Conservation (phyloP, 2,329 filamentous ascomycete species). For the Beauveria asiatica region DNA sequence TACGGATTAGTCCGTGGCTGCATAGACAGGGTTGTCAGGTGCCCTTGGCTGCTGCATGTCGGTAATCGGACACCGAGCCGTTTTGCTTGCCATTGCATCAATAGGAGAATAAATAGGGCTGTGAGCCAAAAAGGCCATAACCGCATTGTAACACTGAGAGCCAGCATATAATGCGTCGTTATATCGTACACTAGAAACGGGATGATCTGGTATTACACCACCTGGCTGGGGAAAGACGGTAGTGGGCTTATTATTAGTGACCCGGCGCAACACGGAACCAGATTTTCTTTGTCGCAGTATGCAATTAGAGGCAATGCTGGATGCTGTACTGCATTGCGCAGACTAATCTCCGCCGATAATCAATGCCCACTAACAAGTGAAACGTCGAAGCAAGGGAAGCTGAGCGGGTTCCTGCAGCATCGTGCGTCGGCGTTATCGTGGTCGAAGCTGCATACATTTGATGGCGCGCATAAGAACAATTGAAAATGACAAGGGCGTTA, state of each 20-base stretch:
- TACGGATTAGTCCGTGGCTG: background rate
- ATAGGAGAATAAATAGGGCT: background rate
- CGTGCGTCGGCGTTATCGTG: background rate
- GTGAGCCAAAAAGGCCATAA: background rate
- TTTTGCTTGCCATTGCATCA: background rate
- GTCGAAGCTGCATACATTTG: background rate
- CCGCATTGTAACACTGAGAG: background rate
- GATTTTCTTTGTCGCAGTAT: background rate
- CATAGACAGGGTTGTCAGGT: background rate
- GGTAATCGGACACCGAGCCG: background rate
- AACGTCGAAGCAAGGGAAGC: background rate
- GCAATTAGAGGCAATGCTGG: background rate
- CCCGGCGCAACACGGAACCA: background rate
- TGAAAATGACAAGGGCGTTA: background rate
- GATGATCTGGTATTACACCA: background rate
- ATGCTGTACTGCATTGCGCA: background rate
- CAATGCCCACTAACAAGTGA: background rate
- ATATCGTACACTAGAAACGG: background rate
- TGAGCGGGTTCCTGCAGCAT: slow-evolving; percentile 1
- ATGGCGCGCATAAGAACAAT: background rate
- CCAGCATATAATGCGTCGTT: background rate
- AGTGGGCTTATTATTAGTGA: background rate
- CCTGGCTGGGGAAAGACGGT: background rate
- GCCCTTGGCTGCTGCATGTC: background rate
- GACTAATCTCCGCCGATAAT: background rate